phyloP scores from a whole-genome alignment of 1,284 basidiomycete species.

The Cutaneotrichosporon spelunceum region DNA sequence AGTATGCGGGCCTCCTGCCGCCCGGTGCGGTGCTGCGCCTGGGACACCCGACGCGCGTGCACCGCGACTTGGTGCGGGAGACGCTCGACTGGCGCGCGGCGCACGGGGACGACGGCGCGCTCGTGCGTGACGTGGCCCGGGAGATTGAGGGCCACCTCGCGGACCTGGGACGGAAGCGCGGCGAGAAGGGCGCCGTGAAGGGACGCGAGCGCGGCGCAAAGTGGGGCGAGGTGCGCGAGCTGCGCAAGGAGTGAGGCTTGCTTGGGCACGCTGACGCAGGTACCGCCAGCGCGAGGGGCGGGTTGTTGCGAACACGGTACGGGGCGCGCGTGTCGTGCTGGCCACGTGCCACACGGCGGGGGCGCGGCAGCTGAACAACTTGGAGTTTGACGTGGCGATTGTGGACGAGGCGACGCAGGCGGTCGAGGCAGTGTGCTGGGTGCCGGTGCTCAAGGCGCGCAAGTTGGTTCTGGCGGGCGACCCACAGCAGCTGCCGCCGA shows the following conservation, averaged over 20 bases:
- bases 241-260: constrained; percentile 76
- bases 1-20: constrained; percentile 40
- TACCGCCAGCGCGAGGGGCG: constrained; percentile 82
- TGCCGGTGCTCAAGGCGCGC: constrained; percentile 80
- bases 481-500: constrained; percentile 88
- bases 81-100: constrained; percentile 86
- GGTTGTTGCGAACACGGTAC: constrained; percentile 73
- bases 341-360: constrained; percentile 92
- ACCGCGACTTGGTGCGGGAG: constrained; percentile 68
- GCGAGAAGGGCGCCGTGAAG: constrained; percentile 61
- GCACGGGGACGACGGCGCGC: constrained; percentile 69
- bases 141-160: constrained; percentile 71
- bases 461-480: constrained; percentile 87
- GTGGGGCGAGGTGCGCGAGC: constrained; percentile 85
- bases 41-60: constrained; percentile 89
- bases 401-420: constrained; percentile 97
- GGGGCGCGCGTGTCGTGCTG: constrained; percentile 76
- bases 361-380: constrained; percentile 68
- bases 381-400: constrained; percentile 82
- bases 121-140: constrained; percentile 78
- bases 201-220: constrained; percentile 72
- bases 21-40: constrained; percentile 64
- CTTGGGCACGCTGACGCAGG: constrained; percentile 50
- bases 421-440: constrained; percentile 94
- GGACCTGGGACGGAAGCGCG: constrained; percentile 71